These are phyloP conservation scores for Tilletiaria anomala DNA, from an alignment of 1,284 basidiomycete genomes.

Conservation along the genomic window DNA sequence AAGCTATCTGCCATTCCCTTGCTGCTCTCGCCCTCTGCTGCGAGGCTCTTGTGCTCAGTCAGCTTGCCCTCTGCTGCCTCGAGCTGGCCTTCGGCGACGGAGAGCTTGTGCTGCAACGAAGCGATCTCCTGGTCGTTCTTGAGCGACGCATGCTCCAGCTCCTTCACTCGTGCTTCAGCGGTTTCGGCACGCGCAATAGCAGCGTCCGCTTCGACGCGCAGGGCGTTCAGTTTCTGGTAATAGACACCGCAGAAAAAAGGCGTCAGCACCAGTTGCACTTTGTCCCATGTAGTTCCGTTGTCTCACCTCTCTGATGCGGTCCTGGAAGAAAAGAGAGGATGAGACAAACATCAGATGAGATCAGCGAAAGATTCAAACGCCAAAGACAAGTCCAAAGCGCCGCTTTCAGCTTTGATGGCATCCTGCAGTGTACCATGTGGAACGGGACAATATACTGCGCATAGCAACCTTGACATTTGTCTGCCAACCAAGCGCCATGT, in stretches of 20 bases:
- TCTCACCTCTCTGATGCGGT: slow-evolving; percentile 48
- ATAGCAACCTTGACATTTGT: too few species aligned
- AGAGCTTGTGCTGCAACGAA: slow-evolving; percentile 66
- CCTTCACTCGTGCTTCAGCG: slow-evolving; percentile 36
- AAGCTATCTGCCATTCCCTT: slow-evolving; percentile 64
- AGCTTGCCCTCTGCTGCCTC: slow-evolving; percentile 66
- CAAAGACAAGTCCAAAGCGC: too few species aligned
- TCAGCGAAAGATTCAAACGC: too few species aligned
- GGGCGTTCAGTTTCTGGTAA: slow-evolving; percentile 46
- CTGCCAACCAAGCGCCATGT: too few species aligned
- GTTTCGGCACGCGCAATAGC: slow-evolving; percentile 44
- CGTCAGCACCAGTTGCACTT: background rate
- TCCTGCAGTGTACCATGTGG: too few species aligned
- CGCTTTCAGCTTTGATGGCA: too few species aligned
- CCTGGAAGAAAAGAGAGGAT: slow-evolving; percentile 37
- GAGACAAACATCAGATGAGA: too few species aligned
- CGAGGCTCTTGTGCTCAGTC: slow-evolving; percentile 54
- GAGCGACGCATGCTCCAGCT: slow-evolving; percentile 61
- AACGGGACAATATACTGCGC: too few species aligned
- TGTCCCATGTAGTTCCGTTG: background rate
- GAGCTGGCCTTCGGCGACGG: slow-evolving; percentile 56
- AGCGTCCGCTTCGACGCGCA: slow-evolving; percentile 74
- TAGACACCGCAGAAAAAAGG: background rate
- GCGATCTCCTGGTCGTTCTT: slow-evolving; percentile 75
- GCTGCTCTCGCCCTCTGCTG: slow-evolving; percentile 59